Conservation (phyloP, 805 yeast species). For the Phaffomyces antillensis region DNA sequence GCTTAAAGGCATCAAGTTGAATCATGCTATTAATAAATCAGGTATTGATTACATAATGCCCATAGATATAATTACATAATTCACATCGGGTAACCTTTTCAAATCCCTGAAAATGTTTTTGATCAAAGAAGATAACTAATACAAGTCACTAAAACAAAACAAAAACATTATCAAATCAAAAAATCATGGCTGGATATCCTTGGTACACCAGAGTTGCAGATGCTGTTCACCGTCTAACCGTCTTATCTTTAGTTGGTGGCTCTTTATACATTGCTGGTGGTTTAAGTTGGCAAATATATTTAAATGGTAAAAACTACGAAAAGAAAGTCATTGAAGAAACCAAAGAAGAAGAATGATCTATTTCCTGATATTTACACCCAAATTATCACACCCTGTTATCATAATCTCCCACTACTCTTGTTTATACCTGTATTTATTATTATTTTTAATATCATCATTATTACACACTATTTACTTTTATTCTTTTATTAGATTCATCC, state of each 20-base stretch:
- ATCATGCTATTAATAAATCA: no score
- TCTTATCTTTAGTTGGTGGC: constrained; percentile 57
- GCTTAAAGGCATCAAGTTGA: no score
- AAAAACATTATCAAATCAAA: no score
- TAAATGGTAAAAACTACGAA: constrained; percentile 46
- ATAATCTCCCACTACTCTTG: no score
- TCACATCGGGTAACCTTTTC: no score
- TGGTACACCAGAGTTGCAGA: constrained; percentile 75
- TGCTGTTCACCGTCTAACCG: constrained; percentile 66
- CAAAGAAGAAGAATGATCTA: not conserved
- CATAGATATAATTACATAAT: no score
- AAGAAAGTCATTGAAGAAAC: constrained; percentile 20
- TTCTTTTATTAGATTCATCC: not conserved
- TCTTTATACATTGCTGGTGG: constrained; percentile 44
- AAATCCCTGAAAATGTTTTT: no score
- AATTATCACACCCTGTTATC: not conserved
- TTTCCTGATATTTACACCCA: not conserved
- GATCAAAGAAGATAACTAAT: no score
- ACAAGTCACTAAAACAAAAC: no score
- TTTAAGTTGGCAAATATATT: constrained; percentile 43
- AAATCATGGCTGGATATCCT: constrained; percentile 46
- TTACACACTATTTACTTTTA: not conserved
- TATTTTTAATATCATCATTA: not conserved
- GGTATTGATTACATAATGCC: no score
- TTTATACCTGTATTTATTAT: not conserved